Evolutionary conservation across 345 rosid genomes (phyloP).

Genomic region (Physaria fendleri): DNA sequence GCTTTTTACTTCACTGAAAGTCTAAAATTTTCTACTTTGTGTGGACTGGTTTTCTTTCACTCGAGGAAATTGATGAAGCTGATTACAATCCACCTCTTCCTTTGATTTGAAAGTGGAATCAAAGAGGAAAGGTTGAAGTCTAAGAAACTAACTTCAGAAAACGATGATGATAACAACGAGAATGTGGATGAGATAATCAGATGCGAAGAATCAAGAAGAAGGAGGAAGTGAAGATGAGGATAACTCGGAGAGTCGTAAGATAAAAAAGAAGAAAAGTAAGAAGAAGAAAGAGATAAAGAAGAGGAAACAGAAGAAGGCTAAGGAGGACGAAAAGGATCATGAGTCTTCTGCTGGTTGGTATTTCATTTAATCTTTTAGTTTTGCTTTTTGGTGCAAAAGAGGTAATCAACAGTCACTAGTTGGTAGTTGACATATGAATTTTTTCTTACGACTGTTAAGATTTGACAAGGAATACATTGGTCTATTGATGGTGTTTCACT

Average conservation of each 20-base stretch:
- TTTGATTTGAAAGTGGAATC: constrained; percentile 26
- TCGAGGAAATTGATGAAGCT: constrained; percentile 84
- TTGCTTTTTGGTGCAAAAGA: too few relatives aligned
- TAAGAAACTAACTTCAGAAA: constrained; percentile 28
- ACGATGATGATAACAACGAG: constrained; percentile 29
- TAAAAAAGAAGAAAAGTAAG: constrained; percentile 30
- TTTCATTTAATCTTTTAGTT: background rate
- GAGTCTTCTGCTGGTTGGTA: constrained; percentile 47
- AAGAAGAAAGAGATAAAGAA: constrained; percentile 25
- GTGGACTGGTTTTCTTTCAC: constrained; percentile 69
- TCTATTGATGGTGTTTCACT: background rate
- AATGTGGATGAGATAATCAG: constrained; percentile 24
- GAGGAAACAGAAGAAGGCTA: constrained; percentile 31
- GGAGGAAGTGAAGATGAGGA: background rate
- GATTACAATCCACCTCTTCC: constrained; percentile 48
- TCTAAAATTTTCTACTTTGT: constrained; percentile 1
- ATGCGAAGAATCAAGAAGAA: constrained; percentile 6
- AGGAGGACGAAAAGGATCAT: constrained; percentile 27
- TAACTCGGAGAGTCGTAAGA: constrained; percentile 30
- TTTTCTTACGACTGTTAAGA: background rate
- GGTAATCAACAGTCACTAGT: too few relatives aligned
- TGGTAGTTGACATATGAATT: too few relatives aligned
- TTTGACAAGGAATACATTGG: background rate
- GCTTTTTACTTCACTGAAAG: too few relatives aligned
- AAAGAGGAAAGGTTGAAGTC: constrained; percentile 23